Percentiles rank a stretch among this genome's conserved stretches.
Evolutionary conservation across 1,284 basidiomycete species (phyloP).

Genomic region (Naganishia sp.): DNA sequence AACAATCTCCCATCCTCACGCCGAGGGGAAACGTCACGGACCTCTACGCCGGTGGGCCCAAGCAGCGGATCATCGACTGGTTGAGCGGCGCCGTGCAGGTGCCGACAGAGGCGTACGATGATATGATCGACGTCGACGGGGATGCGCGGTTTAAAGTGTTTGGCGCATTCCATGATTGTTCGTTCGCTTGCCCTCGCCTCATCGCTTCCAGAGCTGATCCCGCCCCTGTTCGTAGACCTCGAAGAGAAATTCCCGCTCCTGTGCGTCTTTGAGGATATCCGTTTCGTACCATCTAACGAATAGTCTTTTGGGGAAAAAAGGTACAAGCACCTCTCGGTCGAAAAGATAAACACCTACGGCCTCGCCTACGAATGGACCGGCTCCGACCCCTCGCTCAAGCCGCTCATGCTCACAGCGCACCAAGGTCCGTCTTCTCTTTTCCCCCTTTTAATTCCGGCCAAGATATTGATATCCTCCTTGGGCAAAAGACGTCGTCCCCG

Average conservation of each 20-base stretch:
- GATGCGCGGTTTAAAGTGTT: slow-evolving; percentile 53
- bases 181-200: slow-evolving; percentile 21
- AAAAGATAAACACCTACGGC: slow-evolving; percentile 66
- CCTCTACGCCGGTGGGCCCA: slow-evolving; percentile 23
- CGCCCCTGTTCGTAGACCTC: slow-evolving; percentile 40
- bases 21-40: slow-evolving; percentile 28
- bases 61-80: slow-evolving; percentile 44
- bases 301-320: slow-evolving; percentile 36
- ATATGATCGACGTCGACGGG: slow-evolving; percentile 50
- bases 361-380: slow-evolving; percentile 68
- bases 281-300: neutral
- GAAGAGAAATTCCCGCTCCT: slow-evolving; percentile 49
- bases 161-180: slow-evolving; percentile 49
- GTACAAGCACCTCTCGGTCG: slow-evolving; percentile 59
- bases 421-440: slow-evolving; percentile 56
- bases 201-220: too few relatives aligned
- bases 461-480: slow-evolving; percentile 34
- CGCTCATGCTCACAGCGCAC: slow-evolving; percentile 66
- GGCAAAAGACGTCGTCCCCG: slow-evolving; percentile 61
- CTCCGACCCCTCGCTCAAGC: slow-evolving; percentile 61
- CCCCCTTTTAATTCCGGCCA: neutral
- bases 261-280: slow-evolving; percentile 35
- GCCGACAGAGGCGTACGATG: slow-evolving; percentile 53
- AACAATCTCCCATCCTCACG: slow-evolving; percentile 31
- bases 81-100: slow-evolving; percentile 46